These are phyloP conservation scores for Ganoderma lingzhi DNA, from an alignment of 1,284 basidiomycete species.

Conservation along the genomic window DNA sequence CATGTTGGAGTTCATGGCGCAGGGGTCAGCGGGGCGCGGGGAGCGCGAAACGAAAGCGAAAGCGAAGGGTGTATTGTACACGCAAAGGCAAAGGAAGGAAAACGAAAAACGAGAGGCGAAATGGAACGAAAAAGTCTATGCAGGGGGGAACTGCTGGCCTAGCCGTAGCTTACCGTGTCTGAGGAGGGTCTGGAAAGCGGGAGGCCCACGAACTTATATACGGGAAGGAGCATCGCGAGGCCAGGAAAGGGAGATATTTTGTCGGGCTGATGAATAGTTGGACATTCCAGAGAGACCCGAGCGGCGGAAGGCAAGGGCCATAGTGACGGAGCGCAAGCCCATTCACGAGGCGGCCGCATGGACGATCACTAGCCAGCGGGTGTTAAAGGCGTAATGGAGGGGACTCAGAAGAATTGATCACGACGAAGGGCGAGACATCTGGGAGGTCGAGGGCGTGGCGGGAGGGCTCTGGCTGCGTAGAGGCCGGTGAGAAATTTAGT, in stretches of 20 bases:
- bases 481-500: background rate
- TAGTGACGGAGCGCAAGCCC: constrained; percentile 19
- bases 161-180: constrained; percentile 26
- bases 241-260: constrained; percentile 14
- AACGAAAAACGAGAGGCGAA: constrained; percentile 15
- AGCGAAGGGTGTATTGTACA: constrained; percentile 31
- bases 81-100: constrained; percentile 22
- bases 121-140: constrained; percentile 18
- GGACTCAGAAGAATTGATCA: constrained; percentile 11
- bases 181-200: constrained; percentile 23
- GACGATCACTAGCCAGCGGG: constrained; percentile 19
- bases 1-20: constrained; percentile 62
- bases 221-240: constrained; percentile 20
- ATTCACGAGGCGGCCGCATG: constrained; percentile 27
- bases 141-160: constrained; percentile 20
- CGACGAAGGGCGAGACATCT: constrained; percentile 3
- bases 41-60: constrained; percentile 12
- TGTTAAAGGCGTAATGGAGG: constrained; percentile 17
- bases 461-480: constrained; percentile 9
- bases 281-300: background rate
- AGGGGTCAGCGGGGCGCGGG: constrained; percentile 13
- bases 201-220: constrained; percentile 32
- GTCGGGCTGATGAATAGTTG: background rate
- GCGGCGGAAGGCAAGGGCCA: constrained; percentile 9
- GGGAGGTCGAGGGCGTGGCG: constrained; percentile 11